Base-by-base conservation (phyloP, 31 red algal species). In the Endocladia muricata region DNA sequence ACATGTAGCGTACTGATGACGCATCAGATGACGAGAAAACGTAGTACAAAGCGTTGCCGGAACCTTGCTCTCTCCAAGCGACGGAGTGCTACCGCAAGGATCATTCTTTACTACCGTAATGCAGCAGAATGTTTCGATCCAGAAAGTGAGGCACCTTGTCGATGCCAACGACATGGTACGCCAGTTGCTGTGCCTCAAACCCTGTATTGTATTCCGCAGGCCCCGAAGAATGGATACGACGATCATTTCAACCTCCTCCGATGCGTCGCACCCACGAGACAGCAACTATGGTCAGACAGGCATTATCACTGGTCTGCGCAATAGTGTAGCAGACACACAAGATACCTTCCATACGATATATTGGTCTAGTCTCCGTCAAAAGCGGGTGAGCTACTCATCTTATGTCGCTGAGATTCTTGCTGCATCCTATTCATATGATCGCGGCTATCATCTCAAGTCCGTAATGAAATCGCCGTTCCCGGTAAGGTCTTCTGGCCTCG, bases 81-180 rank as follows among this genome's bases (percentile, higher is more conserved):
- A 74, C n/a, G 70, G n/a, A 6, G 47, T 57, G 23, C 13, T 54
- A 15, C 70, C 47, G 17, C 70, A 74, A 23, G 70, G 44, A 7
- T 8, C 21, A 54, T 74, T 29, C 29, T 41, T 74, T 11, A 31
- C 44, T 22, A 57, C 70, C 8, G 8, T 54, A 26, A 8, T 74
- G 7, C 41, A 57, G 70, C 70, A 74, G 29, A 8, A 31, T 7
- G 31, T 74, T 15, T 31, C 41, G 5, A 6, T 9, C n/a, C 70
- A 57, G 9, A 54, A 9, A 29, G 44, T 74, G 31, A 4, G 44
- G 11, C 22, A 74, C 29, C 44, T 74, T 4, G n/a, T 28, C n/a
- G 70, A 74, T n/a, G 70, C 70, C 8, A 74, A 74, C 70, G 47
- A n/a, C 9, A 74, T 57, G 42, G 30, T 74, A 6, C 9, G 9